These are phyloP conservation scores for Starmerella bombi DNA, from an alignment of 805 yeast genomes.

Conservation along the genomic window DNA sequence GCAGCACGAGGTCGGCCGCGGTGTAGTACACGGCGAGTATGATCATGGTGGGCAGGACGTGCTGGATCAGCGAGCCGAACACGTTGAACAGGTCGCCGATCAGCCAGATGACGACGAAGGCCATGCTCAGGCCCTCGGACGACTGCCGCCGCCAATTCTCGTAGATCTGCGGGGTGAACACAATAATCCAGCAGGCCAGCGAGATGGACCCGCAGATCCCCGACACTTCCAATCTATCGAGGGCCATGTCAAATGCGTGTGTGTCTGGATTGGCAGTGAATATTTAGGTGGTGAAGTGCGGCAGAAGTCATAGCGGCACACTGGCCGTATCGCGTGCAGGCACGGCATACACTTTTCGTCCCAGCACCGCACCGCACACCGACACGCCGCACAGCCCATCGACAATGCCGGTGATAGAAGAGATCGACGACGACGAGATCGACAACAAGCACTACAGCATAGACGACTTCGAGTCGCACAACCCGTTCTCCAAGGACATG, in stretches of 20 bases:
- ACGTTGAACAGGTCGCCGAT: constrained; percentile 91
- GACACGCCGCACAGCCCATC: background rate
- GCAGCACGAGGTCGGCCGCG: constrained; percentile 69
- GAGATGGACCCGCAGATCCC: constrained; percentile 53
- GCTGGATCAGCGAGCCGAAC: constrained; percentile 78
- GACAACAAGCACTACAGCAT: constrained; percentile 89
- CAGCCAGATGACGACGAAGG: constrained; percentile 82
- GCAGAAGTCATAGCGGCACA: background rate
- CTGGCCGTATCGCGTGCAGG: background rate
- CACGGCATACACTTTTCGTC: background rate
- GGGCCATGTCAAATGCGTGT: background rate
- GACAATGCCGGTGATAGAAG: constrained; percentile 28
- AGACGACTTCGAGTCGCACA: constrained; percentile 66
- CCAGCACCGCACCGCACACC: no score
- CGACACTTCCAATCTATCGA: constrained; percentile 14
- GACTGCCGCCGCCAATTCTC: constrained; percentile 63
- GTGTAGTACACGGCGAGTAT: constrained; percentile 87
- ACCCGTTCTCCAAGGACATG: constrained; percentile 26
- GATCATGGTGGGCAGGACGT: constrained; percentile 88
- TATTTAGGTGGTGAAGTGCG: no score
- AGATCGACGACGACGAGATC: constrained; percentile 51
- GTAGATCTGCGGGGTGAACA: constrained; percentile 91
- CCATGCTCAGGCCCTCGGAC: constrained; percentile 77
- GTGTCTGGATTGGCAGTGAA: no score
- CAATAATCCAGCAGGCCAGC: constrained; percentile 94